These are phyloP conservation scores for Sporothrix phasma DNA, from an alignment of 2,329 filamentous ascomycete species.

Conservation along the genomic window DNA sequence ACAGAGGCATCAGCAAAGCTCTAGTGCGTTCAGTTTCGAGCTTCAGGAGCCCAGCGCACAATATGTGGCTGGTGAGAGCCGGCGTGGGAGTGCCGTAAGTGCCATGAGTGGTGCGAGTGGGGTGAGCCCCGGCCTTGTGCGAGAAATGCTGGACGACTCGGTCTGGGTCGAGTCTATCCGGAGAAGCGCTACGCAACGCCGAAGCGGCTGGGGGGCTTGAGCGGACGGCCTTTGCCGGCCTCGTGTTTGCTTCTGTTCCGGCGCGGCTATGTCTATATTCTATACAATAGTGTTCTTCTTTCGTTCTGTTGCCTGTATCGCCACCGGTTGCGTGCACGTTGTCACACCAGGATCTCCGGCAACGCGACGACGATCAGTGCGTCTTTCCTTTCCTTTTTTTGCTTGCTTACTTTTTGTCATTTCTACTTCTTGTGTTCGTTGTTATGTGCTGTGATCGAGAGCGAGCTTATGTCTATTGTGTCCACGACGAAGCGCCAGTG, in stretches of 20 bases:
- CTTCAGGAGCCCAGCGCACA: conserved; percentile 36
- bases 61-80: conserved; percentile 33
- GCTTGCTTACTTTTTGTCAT: too few species aligned
- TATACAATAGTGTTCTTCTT: neutral
- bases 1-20: conserved; percentile 31
- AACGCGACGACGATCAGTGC: too few species aligned
- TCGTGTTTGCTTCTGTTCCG: neutral
- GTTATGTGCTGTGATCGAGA: too few species aligned
- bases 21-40: conserved; percentile 50
- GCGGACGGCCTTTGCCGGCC: too few species aligned
- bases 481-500: too few species aligned
- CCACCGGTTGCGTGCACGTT: too few species aligned
- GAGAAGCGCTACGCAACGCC: conserved; percentile 65
- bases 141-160: conserved; percentile 78
- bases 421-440: too few species aligned
- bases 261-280: neutral
- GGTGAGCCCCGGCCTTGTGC: conserved; percentile 59
- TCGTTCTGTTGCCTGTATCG: neutral
- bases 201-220: conserved; percentile 21
- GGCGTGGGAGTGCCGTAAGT: conserved; percentile 54
- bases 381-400: too few species aligned
- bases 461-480: too few species aligned
- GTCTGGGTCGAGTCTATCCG: conserved; percentile 90
- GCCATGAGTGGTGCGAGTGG: neutral
- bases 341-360: too few species aligned